phyloP scores from a whole-genome alignment of 2,329 filamentous ascomycete genomes.

The Nemania diffusa region DNA sequence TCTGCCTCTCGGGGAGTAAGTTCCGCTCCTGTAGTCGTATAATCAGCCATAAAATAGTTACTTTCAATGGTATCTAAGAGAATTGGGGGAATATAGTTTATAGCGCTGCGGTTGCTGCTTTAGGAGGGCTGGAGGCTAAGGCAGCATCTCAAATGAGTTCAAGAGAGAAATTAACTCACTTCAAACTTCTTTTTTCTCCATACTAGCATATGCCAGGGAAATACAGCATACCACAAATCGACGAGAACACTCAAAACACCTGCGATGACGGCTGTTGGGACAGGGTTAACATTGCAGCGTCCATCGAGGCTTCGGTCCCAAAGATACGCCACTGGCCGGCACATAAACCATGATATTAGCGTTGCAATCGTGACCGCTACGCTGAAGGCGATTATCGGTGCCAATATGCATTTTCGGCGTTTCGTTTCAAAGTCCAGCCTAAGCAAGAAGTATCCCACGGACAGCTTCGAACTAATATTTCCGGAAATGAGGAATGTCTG shows the following conservation, averaged over 20 bases:
- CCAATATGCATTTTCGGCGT: slow-evolving; percentile 45
- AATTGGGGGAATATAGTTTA: background rate
- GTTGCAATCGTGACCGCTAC: background rate
- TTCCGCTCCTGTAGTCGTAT: background rate
- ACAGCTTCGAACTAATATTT: slow-evolving; percentile 54
- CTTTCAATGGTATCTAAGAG: background rate
- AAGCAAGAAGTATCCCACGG: slow-evolving; percentile 54
- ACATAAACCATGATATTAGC: slow-evolving; percentile 33
- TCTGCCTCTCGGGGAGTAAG: slow-evolving; percentile 24
- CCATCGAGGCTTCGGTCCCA: slow-evolving; percentile 37
- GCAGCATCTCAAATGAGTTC: background rate
- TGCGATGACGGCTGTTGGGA: slow-evolving; percentile 22
- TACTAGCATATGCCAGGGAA: slow-evolving; percentile 35
- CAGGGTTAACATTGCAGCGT: slow-evolving; percentile 23
- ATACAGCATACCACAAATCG: slow-evolving; percentile 33
- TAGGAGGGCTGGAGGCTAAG: background rate
- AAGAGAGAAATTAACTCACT: background rate
- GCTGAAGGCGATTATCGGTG: slow-evolving; percentile 40
- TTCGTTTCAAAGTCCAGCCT: slow-evolving; percentile 12
- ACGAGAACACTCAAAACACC: slow-evolving; percentile 26
- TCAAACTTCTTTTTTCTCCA: background rate
- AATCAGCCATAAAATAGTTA: background rate
- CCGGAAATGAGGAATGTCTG: slow-evolving; percentile 53
- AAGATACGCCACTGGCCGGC: slow-evolving; percentile 30
- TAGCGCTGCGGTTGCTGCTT: background rate